Evolutionary conservation across 768 basidiomycete genomes (phyloP).

Genomic region (Dioszegia aurantiaca): DNA sequence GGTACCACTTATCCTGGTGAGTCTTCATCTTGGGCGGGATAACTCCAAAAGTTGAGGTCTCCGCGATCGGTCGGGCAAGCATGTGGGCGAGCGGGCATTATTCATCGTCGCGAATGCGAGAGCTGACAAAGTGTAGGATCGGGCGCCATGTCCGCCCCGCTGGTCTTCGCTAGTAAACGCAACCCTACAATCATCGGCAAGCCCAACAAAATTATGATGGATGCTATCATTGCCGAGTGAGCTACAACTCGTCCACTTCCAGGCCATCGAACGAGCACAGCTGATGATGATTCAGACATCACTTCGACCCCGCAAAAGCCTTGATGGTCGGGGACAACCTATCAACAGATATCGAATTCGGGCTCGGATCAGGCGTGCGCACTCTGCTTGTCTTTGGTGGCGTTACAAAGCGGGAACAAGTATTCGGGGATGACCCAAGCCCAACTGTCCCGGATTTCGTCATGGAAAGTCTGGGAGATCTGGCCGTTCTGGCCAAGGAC

Average conservation of each 20-base stretch:
- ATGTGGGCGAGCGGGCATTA: too few species aligned
- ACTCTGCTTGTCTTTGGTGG: constrained; percentile 76
- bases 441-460: constrained; percentile 76
- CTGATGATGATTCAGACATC: constrained; percentile 59
- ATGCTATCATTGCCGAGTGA: constrained; percentile 79
- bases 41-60: too few species aligned
- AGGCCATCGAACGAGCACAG: not conserved
- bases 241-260: constrained; percentile 19
- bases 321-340: constrained; percentile 96
- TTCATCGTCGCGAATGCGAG: too few species aligned
- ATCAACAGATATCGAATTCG: constrained; percentile 93
- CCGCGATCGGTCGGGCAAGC: too few species aligned
- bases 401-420: constrained; percentile 70
- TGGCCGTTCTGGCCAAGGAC: constrained; percentile 53
- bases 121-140: constrained; percentile 50
- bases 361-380: constrained; percentile 75
- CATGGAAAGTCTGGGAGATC: constrained; percentile 75
- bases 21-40: too few species aligned
- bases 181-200: constrained; percentile 82
- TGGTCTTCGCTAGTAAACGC: constrained; percentile 62
- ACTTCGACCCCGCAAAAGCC: constrained; percentile 79
- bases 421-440: constrained; percentile 69
- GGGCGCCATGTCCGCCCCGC: constrained; percentile 77
- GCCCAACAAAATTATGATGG: constrained; percentile 85
- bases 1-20: constrained; percentile 73